phyloP scores from a whole-genome alignment of 108 stramenopile genomes.

The Chaetoceros tenuissimus region DNA sequence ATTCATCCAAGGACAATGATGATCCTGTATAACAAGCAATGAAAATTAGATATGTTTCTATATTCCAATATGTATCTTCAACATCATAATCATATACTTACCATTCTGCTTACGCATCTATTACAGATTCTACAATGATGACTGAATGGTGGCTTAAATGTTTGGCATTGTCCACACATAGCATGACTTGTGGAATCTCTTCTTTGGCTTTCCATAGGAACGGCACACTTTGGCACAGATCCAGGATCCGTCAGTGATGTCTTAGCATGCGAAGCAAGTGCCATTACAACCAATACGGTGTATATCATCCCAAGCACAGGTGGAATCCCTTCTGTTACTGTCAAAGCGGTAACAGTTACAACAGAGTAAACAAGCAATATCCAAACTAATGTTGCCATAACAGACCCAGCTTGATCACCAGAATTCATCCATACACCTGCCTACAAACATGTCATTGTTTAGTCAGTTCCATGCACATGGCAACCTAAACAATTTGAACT shows the following conservation, averaged over 20 bases:
- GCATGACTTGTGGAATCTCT: conserved; percentile 36
- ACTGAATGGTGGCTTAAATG: conserved; percentile 91
- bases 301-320: conserved; percentile 48
- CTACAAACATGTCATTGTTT: background rate
- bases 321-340: conserved; percentile 65
- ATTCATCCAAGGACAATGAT: conserved; percentile 99
- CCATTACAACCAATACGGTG: conserved; percentile 54
- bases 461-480: background rate
- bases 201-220: conserved; percentile 72
- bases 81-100: conserved; percentile 22
- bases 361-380: conserved; percentile 64
- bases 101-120: conserved; percentile 95
- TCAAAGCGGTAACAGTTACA: conserved; percentile 66
- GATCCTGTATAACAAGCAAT: conserved; percentile 35
- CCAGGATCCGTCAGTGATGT: conserved; percentile 95
- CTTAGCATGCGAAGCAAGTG: conserved; percentile 84
- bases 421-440: conserved; percentile 85
- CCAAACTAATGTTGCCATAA: conserved; percentile 85
- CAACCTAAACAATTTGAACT: background rate
- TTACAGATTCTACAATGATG: conserved; percentile 98
- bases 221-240: conserved; percentile 77
- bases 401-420: conserved; percentile 78
- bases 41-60: too few relatives aligned
- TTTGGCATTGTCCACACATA: conserved; percentile 94
- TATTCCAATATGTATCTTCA: background rate